Evolutionary conservation across 1,284 basidiomycete species (phyloP).

Genomic region (Boletus semigastroideus): DNA sequence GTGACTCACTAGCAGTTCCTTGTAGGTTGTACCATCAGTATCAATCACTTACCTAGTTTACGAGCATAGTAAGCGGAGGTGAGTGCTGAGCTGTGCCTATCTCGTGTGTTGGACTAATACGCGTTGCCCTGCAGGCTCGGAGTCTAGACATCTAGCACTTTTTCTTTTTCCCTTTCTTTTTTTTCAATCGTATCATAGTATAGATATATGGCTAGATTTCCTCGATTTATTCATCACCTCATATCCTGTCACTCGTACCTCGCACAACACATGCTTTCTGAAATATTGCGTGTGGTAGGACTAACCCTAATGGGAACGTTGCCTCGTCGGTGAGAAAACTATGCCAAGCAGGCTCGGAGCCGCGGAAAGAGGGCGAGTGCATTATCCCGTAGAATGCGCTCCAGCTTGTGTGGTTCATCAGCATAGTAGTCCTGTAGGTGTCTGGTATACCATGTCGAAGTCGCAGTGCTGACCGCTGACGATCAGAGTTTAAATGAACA

Average conservation of each 20-base stretch:
- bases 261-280: constrained; percentile 22
- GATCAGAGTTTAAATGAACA: constrained; percentile 4
- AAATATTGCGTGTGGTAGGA: constrained; percentile 11
- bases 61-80: constrained; percentile 79
- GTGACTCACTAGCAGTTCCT: constrained; percentile 16
- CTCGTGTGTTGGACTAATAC: constrained; percentile 8
- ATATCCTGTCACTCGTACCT: constrained; percentile 30
- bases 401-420: constrained; percentile 34
- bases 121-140: constrained; percentile 39
- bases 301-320: neutral
- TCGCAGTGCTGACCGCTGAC: constrained; percentile 55
- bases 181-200: constrained; percentile 9
- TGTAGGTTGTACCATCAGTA: constrained; percentile 86
- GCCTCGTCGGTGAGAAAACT: neutral
- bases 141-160: constrained; percentile 37
- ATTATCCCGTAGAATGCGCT: constrained; percentile 45
- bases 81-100: constrained; percentile 25
- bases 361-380: constrained; percentile 49
- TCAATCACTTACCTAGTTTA: constrained; percentile 95
- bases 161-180: constrained; percentile 6
- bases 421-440: constrained; percentile 50
- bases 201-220: constrained; percentile 29
- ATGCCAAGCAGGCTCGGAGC: constrained; percentile 13
- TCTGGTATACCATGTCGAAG: constrained; percentile 57
- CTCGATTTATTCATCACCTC: constrained; percentile 25